phyloP scores from a whole-genome alignment of 148 eudicot species.

The Spergularia marina region DNA sequence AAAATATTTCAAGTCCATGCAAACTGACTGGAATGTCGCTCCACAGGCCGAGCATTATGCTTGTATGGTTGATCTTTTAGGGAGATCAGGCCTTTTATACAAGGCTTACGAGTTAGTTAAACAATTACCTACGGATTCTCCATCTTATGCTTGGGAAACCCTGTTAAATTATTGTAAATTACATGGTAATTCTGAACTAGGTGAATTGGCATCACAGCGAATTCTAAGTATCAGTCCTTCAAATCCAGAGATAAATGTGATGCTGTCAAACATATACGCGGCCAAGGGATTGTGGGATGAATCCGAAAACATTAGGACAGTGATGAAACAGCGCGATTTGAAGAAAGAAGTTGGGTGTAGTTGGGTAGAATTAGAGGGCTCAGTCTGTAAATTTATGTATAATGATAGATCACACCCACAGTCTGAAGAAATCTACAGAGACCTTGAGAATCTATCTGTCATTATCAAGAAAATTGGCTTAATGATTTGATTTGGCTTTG shows the following conservation, averaged over 20 bases:
- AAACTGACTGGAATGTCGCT: slow-evolving; percentile 37
- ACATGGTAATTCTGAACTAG: slow-evolving; percentile 42
- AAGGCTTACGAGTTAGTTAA: slow-evolving; percentile 51
- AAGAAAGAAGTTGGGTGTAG: slow-evolving; percentile 50
- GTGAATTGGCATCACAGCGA: slow-evolving; percentile 34
- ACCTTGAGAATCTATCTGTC: slow-evolving; percentile 40
- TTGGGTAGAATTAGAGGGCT: slow-evolving; percentile 48
- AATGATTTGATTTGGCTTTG: slow-evolving; percentile 15
- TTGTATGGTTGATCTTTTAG: slow-evolving; percentile 55
- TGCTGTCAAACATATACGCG: slow-evolving; percentile 46
- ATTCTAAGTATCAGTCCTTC: slow-evolving; percentile 26
- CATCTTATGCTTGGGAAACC: slow-evolving; percentile 46
- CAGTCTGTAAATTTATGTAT: slow-evolving; percentile 36
- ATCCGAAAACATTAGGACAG: slow-evolving; percentile 33
- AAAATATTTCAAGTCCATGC: slow-evolving; percentile 42
- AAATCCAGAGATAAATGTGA: slow-evolving; percentile 39
- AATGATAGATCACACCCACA: slow-evolving; percentile 43
- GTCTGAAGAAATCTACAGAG: slow-evolving; percentile 38
- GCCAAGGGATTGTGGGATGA: slow-evolving; percentile 48
- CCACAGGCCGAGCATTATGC: slow-evolving; percentile 50
- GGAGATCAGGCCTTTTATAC: slow-evolving; percentile 44
- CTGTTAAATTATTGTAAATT: slow-evolving; percentile 48
- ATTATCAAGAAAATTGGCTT: slow-evolving; percentile 30
- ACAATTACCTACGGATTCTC: slow-evolving; percentile 34
- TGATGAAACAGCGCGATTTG: slow-evolving; percentile 29